Conservation (phyloP, 2,329 filamentous ascomycete species). For the Curvularia lunata region DNA sequence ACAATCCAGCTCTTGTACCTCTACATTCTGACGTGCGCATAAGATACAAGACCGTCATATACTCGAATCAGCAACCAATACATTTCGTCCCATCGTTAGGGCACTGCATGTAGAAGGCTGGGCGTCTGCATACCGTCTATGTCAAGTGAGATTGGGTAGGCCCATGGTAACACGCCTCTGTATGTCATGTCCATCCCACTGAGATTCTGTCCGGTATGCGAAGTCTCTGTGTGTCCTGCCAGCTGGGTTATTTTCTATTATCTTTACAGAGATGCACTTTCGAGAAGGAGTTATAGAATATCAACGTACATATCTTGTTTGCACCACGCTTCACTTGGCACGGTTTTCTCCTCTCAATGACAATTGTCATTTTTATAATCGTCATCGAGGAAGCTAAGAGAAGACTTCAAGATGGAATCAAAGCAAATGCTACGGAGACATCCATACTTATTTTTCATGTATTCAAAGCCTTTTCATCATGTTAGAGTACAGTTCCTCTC, state of each 20-base stretch:
- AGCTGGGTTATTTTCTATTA: slow-evolving; percentile 49
- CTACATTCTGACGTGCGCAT: slow-evolving; percentile 16
- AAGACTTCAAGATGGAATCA: slow-evolving; percentile 53
- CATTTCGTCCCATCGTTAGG: slow-evolving; percentile 10
- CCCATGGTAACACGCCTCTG: background rate
- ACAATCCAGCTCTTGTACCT: slow-evolving; percentile 3
- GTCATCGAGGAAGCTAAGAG: slow-evolving; percentile 61
- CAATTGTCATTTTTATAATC: slow-evolving; percentile 21
- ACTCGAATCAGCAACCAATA: slow-evolving; percentile 9
- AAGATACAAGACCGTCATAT: slow-evolving; percentile 2
- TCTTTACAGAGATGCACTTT: slow-evolving; percentile 55
- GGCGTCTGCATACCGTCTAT: slow-evolving; percentile 1
- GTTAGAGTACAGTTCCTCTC: slow-evolving; percentile 47
- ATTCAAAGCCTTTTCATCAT: too few relatives aligned
- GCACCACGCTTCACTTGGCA: slow-evolving; percentile 65
- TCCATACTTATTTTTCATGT: too few relatives aligned
- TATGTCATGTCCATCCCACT: background rate
- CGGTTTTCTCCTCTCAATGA: slow-evolving; percentile 62
- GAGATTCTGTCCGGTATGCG: background rate
- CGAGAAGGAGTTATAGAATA: slow-evolving; percentile 62
- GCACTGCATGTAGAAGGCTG: slow-evolving; percentile 5
- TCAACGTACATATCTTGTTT: slow-evolving; percentile 79
- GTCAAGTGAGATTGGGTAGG: slow-evolving; percentile 5
- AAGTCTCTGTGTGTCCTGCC: slow-evolving; percentile 32
- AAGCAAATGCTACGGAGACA: slow-evolving; percentile 39